Base-by-base conservation (phyloP, 306 rosid species). In the Datisca glomerata region DNA sequence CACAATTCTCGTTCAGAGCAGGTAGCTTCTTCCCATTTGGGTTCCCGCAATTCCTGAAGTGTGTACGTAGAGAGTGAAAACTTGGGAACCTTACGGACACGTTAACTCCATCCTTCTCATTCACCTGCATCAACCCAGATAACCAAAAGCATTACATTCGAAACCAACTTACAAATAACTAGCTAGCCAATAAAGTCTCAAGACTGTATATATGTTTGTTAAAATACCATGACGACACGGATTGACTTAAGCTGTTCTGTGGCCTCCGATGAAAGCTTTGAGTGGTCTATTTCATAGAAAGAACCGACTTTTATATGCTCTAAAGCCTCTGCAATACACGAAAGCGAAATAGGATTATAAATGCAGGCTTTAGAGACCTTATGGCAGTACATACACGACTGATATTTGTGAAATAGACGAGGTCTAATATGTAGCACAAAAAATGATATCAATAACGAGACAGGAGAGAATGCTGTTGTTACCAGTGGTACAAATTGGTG, bases 31-130 rank as follows among this genome's bases (percentile, higher is more conserved):
- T 72, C 14, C 47, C 71, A 1, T 49, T 53, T 19, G 56, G 56
- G 21, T 72, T 69, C 32, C 37, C 61, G 7, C 34, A 45, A 59
- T 25, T 63, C 13, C 56, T 52, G 57, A 83, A 60, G 42, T 71
- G 76, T 25, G 70, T 49, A 4, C 79, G 68, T 13, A 83, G 93
- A 40, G 97, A 74, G 24, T 55, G 55, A 7, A 70, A 29, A 67
- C 83, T 79, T 5, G 96, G 93, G 47, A 75, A 82, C 62, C 89
- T 71, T 52, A 76, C 24, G 0, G 82, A 64, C n/a, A 80, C 71
- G 10, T 60, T 61, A 38, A 49, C 24, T 45, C 49, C 49, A n/a
- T 55, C 24, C 59, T 57, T 72, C 24, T 60, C 80, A 65, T 73
- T 67, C 15, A 79, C 85, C 96, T 87, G 54, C 38, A 59, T 18